phyloP scores from a whole-genome alignment of 1,139 yeast genomes.

The Trichomonascaceae sp. region DNA sequence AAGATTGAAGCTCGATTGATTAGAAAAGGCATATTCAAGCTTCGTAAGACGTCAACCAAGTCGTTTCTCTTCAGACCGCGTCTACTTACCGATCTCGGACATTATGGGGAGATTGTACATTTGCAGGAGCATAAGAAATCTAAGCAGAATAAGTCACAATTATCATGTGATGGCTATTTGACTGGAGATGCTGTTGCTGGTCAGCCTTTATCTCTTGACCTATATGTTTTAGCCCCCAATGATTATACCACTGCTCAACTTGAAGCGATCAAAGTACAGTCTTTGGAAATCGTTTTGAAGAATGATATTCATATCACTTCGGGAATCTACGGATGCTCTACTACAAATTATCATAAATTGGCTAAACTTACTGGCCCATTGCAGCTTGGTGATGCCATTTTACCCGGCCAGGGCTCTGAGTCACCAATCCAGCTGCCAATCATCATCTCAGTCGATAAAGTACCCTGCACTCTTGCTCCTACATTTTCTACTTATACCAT shows the following conservation, averaged over 20 bases:
- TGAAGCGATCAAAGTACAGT: not conserved
- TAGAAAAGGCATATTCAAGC: conserved; percentile 7
- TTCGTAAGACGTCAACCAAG: conserved; percentile 1
- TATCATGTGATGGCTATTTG: conserved; percentile 5
- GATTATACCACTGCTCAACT: not conserved
- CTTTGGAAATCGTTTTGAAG: conserved; percentile 3
- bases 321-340: conserved; percentile 1
- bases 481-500: conserved; percentile 5
- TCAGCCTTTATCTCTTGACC: not conserved
- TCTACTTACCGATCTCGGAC: not conserved
- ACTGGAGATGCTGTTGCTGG: conserved; percentile 2
- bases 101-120: conserved; percentile 1
- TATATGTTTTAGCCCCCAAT: not conserved
- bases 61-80: conserved; percentile 4
- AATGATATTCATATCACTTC: conserved; percentile 7
- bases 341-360: conserved; percentile 6
- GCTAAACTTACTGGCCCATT: not conserved
- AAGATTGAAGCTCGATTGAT: conserved; percentile 5
- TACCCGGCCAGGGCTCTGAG: not conserved
- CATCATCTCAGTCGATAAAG: not conserved
- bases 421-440: not conserved
- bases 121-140: conserved; percentile 2
- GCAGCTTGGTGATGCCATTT: not conserved
- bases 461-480: conserved; percentile 1
- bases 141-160: not conserved